Conservation (phyloP, 768 basidiomycete genomes). For the Hemileccinum impolitum region DNA sequence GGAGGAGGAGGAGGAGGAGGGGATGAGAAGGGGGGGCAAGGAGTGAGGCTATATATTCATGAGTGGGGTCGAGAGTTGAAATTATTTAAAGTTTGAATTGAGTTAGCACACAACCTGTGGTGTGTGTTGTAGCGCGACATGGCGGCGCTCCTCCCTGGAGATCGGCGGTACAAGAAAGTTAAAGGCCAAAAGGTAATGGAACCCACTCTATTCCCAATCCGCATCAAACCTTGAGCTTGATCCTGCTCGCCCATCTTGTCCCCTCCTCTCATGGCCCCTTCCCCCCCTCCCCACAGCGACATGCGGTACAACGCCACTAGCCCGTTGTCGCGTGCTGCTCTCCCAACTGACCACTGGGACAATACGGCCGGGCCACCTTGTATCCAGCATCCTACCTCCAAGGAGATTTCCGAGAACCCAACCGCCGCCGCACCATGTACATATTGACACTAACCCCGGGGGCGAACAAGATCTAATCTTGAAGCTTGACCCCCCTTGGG, state of each 20-base stretch:
- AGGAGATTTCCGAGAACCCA: slow-evolving; percentile 1
- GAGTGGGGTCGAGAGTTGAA: slow-evolving; percentile 26
- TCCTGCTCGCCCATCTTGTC: no score
- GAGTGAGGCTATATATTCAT: slow-evolving; percentile 39
- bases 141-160: not conserved
- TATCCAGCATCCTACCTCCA: slow-evolving; percentile 1
- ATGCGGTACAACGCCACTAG: slow-evolving; percentile 29
- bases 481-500: slow-evolving; percentile 13
- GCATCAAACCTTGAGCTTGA: slow-evolving; percentile 28
- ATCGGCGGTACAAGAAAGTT: slow-evolving; percentile 19
- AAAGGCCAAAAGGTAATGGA: slow-evolving; percentile 19
- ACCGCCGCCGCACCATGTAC: slow-evolving; percentile 3
- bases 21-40: slow-evolving; percentile 16
- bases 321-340: slow-evolving; percentile 27
- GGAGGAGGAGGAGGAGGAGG: slow-evolving; percentile 17
- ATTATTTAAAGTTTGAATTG: slow-evolving; percentile 61
- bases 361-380: slow-evolving; percentile 1
- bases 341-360: no score
- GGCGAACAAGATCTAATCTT: slow-evolving; percentile 25
- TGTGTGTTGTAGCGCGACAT: no score
- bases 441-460: not conserved
- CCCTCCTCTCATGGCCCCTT: no score
- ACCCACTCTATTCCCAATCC: slow-evolving; percentile 4
- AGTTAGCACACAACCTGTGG: slow-evolving; percentile 35
- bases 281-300: not conserved